These are phyloP conservation scores for Periconia sp. DNA, from an alignment of 2,329 filamentous ascomycete genomes.

Conservation along the genomic window DNA sequence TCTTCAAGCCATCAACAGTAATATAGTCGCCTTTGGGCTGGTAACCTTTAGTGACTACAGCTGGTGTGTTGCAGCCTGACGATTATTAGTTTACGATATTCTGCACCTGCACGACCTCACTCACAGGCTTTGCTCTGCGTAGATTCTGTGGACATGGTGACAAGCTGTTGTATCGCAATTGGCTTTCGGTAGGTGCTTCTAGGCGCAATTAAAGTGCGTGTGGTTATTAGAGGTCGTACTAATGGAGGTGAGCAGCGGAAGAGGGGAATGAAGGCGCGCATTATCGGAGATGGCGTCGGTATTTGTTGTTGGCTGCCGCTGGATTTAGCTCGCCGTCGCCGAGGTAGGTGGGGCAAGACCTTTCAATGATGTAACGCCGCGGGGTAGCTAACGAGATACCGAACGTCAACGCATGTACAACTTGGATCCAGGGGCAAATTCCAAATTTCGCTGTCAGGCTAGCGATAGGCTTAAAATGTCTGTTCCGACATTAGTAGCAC, in stretches of 20 bases:
- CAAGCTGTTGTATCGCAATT: slow-evolving; percentile 13
- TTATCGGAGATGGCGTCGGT: slow-evolving; percentile 1
- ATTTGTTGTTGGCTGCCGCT: slow-evolving; percentile 1
- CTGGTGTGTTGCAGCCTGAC: slow-evolving; percentile 57
- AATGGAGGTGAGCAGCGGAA: slow-evolving; percentile 10
- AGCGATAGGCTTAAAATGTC: too few relatives aligned
- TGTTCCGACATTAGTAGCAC: too few relatives aligned
- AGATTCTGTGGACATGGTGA: slow-evolving; percentile 42
- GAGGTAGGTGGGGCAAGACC: slow-evolving; percentile 9
- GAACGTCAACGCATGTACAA: too few relatives aligned
- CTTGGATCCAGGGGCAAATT: too few relatives aligned
- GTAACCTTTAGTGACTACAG: slow-evolving; percentile 58
- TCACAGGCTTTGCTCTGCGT: slow-evolving; percentile 45
- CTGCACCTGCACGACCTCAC: not conserved
- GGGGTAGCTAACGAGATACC: too few relatives aligned
- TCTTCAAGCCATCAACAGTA: slow-evolving; percentile 66
- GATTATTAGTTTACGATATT: slow-evolving; percentile 11
- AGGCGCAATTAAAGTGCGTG: slow-evolving; percentile 17
- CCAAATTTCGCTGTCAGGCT: too few relatives aligned
- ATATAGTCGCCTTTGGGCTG: slow-evolving; percentile 64
- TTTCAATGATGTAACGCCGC: slow-evolving; percentile 9
- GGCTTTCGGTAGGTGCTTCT: slow-evolving; percentile 3
- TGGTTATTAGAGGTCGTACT: slow-evolving; percentile 7
- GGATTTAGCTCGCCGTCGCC: too few relatives aligned
- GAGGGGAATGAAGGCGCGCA: slow-evolving; percentile 7